Evolutionary conservation across 2,329 filamentous ascomycete species (phyloP), one percentile per base, ranked within the genome.

Genomic region (Trichoderma afroharzianum): DNA sequence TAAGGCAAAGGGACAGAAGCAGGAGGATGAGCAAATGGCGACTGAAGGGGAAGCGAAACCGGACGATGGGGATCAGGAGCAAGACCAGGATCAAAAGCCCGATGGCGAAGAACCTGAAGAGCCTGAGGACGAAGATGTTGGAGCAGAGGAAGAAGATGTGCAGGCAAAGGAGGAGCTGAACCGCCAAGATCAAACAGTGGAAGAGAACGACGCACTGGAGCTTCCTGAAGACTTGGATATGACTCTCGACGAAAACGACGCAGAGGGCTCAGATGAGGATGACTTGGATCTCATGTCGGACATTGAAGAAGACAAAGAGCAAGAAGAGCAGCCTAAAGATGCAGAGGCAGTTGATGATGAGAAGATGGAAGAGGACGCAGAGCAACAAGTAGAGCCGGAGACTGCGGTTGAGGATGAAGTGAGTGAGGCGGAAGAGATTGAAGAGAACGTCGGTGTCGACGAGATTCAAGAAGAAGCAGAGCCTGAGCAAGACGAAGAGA

Each of bases 181-280:
- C 74, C 84, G 83, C 61, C 88, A 91, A 76, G 89, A 95, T 72
- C 91, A 94, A 66, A 91, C 95, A 76, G 88, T 93, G 2, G 88
- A 95, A 75, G 92, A 97, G 78, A 91, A 94, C 76, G 91, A 97
- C 72, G 90, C 91, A 2, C 85, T 97, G 72, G 94, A 95, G 59
- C 85, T 97, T 26, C 94, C 94, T 0, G 94, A 97, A 55, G 93
- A 97, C 74, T 92, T 98, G 86, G 91, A 97, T 71, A 87, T 98
- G 79, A 90, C 95, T 74, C 87, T 96, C 70, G 92, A 95, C 74
- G 91, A 93, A 32, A 84, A 88, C 32, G 85, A 87, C 21, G 87
- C 88, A 5, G 83, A 82, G 6, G 88, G 88, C 6, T 85, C 84
- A 14, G 87, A 86, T 47, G 86, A 86, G 47, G 88, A 90, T 73